Evolutionary conservation across 805 yeast species (phyloP).

Genomic region (Metschnikowia lunata): DNA sequence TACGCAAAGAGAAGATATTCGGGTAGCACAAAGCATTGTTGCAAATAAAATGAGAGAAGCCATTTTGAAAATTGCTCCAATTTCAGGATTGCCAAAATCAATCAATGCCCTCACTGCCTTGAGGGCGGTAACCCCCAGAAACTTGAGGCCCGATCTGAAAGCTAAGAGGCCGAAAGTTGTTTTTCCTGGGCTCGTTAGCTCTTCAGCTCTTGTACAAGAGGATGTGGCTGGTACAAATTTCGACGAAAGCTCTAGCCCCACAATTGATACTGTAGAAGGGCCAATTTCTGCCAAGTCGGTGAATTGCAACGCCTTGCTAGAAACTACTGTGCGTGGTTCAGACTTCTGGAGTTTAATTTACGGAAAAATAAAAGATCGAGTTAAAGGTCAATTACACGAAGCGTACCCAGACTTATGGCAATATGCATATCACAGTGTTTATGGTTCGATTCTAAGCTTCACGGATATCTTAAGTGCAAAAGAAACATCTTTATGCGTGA

Average conservation of each 20-base stretch:
- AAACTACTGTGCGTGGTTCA: conserved; percentile 46
- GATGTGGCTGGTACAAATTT: conserved; percentile 37
- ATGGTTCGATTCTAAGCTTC: conserved; percentile 71
- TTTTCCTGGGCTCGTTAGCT: conserved; percentile 31
- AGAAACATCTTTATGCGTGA: conserved; percentile 73
- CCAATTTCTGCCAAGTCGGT: conserved; percentile 32
- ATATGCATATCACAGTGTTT: conserved; percentile 66
- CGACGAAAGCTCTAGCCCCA: conserved; percentile 18
- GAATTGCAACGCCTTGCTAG: conserved; percentile 23
- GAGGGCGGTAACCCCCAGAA: conserved; percentile 59
- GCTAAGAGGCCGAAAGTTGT: conserved; percentile 29
- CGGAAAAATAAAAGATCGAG: conserved; percentile 66
- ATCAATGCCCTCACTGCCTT: conserved; percentile 72
- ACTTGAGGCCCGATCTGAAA: conserved; percentile 13
- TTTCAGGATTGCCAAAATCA: conserved; percentile 79
- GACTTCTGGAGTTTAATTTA: conserved; percentile 72
- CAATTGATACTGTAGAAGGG: conserved; percentile 39
- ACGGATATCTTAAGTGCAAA: conserved; percentile 55
- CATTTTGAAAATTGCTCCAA: conserved; percentile 69
- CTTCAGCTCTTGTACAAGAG: conserved; percentile 36
- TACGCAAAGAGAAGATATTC: conserved; percentile 31
- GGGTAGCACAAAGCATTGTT: conserved; percentile 28
- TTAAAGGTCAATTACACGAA: conserved; percentile 58
- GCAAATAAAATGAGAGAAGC: conserved; percentile 70
- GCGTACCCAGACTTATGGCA: conserved; percentile 87